These are phyloP conservation scores for Eucalyptus marginata DNA, from an alignment of 345 rosid species.

Conservation along the genomic window DNA sequence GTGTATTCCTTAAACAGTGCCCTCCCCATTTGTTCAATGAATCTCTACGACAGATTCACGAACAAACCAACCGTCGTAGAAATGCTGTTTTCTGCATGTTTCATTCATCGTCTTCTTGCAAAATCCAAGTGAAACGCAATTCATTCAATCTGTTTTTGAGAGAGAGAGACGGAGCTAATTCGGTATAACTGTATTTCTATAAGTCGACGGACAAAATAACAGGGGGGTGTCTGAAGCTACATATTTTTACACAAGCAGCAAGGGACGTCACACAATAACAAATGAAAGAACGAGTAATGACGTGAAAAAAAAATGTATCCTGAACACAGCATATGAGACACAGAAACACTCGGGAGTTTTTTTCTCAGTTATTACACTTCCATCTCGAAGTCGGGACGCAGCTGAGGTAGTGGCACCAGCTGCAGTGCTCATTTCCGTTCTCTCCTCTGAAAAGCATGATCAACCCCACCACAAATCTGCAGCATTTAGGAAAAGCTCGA, in stretches of 20 bases:
- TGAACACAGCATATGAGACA: background rate
- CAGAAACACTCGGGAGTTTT: background rate
- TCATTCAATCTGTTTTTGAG: background rate
- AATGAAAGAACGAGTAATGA: background rate
- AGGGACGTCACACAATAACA: background rate
- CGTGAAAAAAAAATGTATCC: background rate
- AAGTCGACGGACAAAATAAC: background rate
- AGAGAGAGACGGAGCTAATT: background rate
- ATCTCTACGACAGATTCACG: background rate
- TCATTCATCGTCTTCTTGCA: background rate
- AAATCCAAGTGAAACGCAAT: background rate
- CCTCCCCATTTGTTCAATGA: background rate
- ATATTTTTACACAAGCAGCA: background rate
- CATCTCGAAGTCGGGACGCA: conserved; percentile 85
- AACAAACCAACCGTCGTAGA: background rate
- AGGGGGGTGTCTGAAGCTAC: background rate
- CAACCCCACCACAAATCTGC: conserved; percentile 60
- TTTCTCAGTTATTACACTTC: conserved; percentile 38
- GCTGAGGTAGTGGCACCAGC: conserved; percentile 95
- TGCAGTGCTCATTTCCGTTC: conserved; percentile 79
- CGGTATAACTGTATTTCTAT: background rate
- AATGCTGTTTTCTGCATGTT: background rate
- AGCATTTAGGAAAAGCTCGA: background rate
- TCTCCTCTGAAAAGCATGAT: conserved; percentile 81
- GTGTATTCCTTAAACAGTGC: background rate